These are phyloP conservation scores for Eimeria falciformis DNA, from an alignment of 169 alveolate genomes.

Conservation along the genomic window DNA sequence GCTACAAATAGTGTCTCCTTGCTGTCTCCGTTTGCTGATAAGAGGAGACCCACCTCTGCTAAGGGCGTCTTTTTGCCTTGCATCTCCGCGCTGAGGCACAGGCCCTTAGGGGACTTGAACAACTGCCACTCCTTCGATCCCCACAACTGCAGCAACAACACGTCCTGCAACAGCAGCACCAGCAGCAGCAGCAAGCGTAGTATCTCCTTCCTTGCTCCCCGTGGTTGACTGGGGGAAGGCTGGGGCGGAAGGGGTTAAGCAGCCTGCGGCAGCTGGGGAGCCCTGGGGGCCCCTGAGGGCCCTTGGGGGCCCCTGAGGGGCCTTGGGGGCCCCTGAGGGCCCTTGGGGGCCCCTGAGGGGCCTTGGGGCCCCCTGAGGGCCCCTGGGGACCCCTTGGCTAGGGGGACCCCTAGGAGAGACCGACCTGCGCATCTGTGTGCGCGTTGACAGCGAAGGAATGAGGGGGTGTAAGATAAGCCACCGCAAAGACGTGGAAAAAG, in stretches of 20 bases:
- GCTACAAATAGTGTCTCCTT: too few species aligned
- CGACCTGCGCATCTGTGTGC: slow-evolving; percentile 80
- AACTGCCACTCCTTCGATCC: slow-evolving; percentile 75
- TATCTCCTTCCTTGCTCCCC: too few species aligned
- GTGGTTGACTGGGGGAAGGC: too few species aligned
- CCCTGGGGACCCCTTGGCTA: too few species aligned
- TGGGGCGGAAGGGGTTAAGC: too few species aligned
- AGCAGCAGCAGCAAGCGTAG: neutral
- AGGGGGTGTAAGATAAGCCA: slow-evolving; percentile 79
- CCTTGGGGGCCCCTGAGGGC: too few species aligned
- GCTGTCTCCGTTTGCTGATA: too few species aligned
- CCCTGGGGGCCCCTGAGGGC: too few species aligned
- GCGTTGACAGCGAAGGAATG: slow-evolving; percentile 71
- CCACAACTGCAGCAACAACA: slow-evolving; percentile 75
- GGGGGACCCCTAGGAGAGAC: neutral
- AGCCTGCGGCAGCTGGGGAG: too few species aligned
- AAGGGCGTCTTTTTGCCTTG: slow-evolving; percentile 67
- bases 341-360: too few species aligned
- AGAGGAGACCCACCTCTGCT: neutral
- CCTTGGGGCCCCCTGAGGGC: too few species aligned
- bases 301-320: too few species aligned
- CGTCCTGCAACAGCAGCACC: slow-evolving; percentile 62
- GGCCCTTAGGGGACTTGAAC: neutral
- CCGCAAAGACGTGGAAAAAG: slow-evolving; percentile 77
- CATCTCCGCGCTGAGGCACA: slow-evolving; percentile 72